These are phyloP conservation scores for Colletotrichum liaoningense DNA, from an alignment of 2,329 filamentous ascomycete species.

Conservation along the genomic window DNA sequence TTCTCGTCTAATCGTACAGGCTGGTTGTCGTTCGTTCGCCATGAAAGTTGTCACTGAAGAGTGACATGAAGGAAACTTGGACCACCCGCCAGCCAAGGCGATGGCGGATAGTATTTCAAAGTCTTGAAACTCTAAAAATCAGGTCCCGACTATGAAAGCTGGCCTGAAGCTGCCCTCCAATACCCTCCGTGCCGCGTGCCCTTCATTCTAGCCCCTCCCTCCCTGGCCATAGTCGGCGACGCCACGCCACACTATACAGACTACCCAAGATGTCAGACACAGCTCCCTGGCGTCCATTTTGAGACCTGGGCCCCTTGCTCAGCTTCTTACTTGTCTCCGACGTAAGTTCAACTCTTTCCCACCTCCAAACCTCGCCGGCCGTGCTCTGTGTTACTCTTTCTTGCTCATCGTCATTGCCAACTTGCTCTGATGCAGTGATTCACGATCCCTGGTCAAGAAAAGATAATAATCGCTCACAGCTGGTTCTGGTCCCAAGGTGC, in stretches of 20 bases:
- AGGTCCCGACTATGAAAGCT: background rate
- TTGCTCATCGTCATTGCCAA: too few species aligned
- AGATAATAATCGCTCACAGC: background rate
- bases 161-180: background rate
- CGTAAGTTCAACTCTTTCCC: slow-evolving; percentile 1
- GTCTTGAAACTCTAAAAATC: background rate
- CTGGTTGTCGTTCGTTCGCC: background rate
- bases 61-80: background rate
- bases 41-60: background rate
- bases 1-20: background rate
- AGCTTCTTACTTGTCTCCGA: slow-evolving; percentile 6
- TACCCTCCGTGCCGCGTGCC: background rate
- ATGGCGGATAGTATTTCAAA: background rate
- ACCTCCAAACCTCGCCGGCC: background rate
- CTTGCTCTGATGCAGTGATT: background rate
- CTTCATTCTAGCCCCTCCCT: background rate
- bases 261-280: background rate
- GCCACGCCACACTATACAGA: background rate
- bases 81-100: background rate
- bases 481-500: background rate
- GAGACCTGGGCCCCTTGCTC: slow-evolving; percentile 11
- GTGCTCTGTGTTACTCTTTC: background rate
- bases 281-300: slow-evolving; percentile 5
- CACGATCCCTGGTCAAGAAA: background rate
- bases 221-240: background rate